Conservation (phyloP, 2,329 filamentous ascomycete species). For the Aureobasidium sp. region DNA sequence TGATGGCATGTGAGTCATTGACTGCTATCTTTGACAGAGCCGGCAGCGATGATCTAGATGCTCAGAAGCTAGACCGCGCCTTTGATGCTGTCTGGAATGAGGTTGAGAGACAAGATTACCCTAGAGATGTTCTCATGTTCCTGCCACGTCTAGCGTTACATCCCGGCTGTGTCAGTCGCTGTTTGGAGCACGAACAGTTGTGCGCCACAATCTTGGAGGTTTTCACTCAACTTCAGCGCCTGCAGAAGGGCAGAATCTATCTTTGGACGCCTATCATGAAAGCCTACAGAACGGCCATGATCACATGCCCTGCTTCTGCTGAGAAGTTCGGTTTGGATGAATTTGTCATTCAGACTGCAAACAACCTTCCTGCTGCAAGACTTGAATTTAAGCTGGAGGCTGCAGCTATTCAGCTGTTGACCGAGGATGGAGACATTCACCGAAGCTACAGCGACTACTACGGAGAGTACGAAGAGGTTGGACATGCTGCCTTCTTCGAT, state of each 20-base stretch:
- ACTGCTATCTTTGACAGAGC: constrained; percentile 21
- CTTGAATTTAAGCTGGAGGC: constrained; percentile 41
- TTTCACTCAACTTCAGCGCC: constrained; percentile 15
- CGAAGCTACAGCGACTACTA: constrained; percentile 38
- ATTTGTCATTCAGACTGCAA: constrained; percentile 33
- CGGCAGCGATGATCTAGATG: not conserved
- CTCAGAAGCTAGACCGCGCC: constrained; percentile 9
- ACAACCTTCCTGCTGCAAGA: constrained; percentile 35
- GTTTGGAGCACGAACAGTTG: constrained; percentile 14
- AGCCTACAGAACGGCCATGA: constrained; percentile 21
- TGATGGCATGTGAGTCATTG: constrained; percentile 25
- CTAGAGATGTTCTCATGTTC: constrained; percentile 32
- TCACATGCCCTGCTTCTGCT: constrained; percentile 24
- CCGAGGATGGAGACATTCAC: constrained; percentile 23
- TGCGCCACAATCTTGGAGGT: constrained; percentile 9
- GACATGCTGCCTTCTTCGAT: constrained; percentile 40
- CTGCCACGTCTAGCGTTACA: constrained; percentile 34
- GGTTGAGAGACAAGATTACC: constrained; percentile 42
- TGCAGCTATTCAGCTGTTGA: constrained; percentile 28
- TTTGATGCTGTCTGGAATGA: constrained; percentile 40
- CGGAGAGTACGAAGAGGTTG: constrained; percentile 35
- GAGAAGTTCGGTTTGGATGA: constrained; percentile 32
- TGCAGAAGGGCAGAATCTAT: constrained; percentile 26
- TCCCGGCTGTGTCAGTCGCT: constrained; percentile 23
- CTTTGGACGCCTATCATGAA: constrained; percentile 25